Conservation (phyloP, 176 grass and related monocot species). For the Triticum dicoccoides region DNA sequence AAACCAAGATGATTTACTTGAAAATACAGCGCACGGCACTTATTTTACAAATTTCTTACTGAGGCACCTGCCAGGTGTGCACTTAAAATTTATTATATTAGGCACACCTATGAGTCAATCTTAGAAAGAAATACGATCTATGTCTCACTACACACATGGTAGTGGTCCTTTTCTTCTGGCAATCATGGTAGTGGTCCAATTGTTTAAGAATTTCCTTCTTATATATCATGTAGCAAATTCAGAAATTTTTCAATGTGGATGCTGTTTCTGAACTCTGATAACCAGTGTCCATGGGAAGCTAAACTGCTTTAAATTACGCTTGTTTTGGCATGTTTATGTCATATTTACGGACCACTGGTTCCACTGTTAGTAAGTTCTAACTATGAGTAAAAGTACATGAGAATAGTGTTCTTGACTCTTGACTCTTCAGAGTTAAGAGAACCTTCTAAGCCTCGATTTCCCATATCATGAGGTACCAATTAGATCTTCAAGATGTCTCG, state of each 20-base stretch:
- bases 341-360: not conserved
- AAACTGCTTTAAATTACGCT: not conserved
- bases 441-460: not conserved
- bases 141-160: not conserved
- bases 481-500: slow-evolving; percentile 10
- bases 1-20: not conserved
- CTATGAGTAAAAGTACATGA: not conserved
- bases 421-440: slow-evolving; percentile 4
- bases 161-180: not conserved
- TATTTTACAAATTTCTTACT: not conserved
- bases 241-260: not conserved
- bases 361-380: not conserved
- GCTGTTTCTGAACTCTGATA: not conserved
- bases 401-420: not conserved
- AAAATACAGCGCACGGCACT: not conserved
- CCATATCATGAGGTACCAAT: slow-evolving; percentile 10
- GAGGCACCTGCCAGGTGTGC: not conserved
- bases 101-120: not conserved
- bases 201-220: not conserved
- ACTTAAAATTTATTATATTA: not conserved
- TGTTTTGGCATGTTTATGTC: not conserved
- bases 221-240: not conserved
- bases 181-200: not conserved
- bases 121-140: not conserved
- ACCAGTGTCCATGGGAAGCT: slow-evolving; percentile 12